phyloP scores from a whole-genome alignment of 2,329 filamentous ascomycete genomes.

The Xylaria sp. region DNA sequence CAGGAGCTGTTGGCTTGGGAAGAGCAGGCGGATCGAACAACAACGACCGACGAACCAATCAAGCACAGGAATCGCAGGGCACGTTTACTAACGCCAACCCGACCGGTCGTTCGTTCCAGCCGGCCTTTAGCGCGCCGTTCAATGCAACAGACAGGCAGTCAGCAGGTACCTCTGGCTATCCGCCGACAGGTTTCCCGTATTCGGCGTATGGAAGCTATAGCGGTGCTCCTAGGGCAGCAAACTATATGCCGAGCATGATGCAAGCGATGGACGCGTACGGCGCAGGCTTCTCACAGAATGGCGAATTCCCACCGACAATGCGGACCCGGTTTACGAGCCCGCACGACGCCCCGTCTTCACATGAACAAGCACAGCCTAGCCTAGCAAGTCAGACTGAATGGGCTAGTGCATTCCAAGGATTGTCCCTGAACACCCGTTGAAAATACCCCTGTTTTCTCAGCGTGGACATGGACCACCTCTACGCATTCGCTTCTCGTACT shows the following conservation, averaged over 20 bases:
- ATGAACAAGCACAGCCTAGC: constrained; percentile 46
- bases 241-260: constrained; percentile 55
- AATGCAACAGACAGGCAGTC: constrained; percentile 56
- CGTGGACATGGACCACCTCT: constrained; percentile 23
- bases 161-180: constrained; percentile 54
- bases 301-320: constrained; percentile 60
- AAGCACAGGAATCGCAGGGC: constrained; percentile 54
- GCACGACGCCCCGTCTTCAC: constrained; percentile 50
- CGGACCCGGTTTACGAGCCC: constrained; percentile 54
- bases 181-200: constrained; percentile 55
- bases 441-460: constrained; percentile 12
- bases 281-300: constrained; percentile 54
- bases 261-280: constrained; percentile 57
- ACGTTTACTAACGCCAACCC: constrained; percentile 53
- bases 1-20: constrained; percentile 71
- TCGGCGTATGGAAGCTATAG: constrained; percentile 59
- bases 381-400: constrained; percentile 67
- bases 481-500: constrained; percentile 48
- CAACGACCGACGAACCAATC: constrained; percentile 62
- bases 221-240: constrained; percentile 53
- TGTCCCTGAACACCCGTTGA: constrained; percentile 75
- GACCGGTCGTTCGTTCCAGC: constrained; percentile 57
- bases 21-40: constrained; percentile 58
- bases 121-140: constrained; percentile 57
- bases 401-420: constrained; percentile 72